These are phyloP conservation scores for Echria macrotheca DNA, from an alignment of 495 filamentous ascomycete genomes.

Conservation along the genomic window DNA sequence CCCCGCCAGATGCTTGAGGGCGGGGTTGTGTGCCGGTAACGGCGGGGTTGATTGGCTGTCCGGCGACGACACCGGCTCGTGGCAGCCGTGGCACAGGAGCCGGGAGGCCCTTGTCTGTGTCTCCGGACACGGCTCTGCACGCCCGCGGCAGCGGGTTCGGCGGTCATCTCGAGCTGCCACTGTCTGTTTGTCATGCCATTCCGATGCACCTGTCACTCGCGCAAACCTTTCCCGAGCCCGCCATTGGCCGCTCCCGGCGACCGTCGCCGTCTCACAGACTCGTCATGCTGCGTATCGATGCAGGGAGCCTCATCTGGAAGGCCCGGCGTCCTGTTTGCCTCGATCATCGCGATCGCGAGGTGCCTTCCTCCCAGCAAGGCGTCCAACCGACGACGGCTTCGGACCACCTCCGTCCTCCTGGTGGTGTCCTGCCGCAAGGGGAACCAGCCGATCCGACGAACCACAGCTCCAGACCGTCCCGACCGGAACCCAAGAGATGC, in stretches of 20 bases:
- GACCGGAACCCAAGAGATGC: too few species aligned
- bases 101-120: background rate
- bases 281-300: background rate
- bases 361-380: too few species aligned
- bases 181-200: background rate
- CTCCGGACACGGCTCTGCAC: background rate
- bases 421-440: too few species aligned
- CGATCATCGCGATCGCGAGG: too few species aligned
- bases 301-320: constrained; percentile 1
- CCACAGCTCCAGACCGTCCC: too few species aligned
- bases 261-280: background rate
- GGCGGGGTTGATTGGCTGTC: background rate
- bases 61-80: background rate
- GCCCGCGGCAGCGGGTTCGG: background rate
- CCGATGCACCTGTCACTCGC: background rate
- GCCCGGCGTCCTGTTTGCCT: background rate
- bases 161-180: background rate
- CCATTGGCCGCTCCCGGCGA: background rate
- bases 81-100: background rate
- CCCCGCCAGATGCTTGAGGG: constrained; percentile 4
- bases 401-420: too few species aligned
- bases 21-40: background rate
- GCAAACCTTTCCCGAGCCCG: background rate
- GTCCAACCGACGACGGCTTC: too few species aligned
- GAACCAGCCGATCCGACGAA: too few species aligned